Percentiles rank a stretch among this genome's conserved stretches.
These are phyloP conservation scores for Colletotrichum eleusines DNA, from an alignment of 2,329 filamentous ascomycete species.

Conservation along the genomic window DNA sequence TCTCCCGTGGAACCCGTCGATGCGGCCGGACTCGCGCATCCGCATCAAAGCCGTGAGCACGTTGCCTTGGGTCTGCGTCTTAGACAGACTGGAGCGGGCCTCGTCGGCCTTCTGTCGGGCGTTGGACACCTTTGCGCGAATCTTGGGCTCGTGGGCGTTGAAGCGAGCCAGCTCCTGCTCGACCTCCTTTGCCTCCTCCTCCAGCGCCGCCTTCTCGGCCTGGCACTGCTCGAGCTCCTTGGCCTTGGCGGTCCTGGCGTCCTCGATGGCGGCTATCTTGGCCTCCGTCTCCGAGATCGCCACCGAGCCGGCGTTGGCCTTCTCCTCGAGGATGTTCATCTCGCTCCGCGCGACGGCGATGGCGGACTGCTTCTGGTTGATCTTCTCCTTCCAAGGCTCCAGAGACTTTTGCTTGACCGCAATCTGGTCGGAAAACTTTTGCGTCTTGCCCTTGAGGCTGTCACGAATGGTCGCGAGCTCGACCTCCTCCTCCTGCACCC, in stretches of 20 bases:
- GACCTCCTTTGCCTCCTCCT: conserved; percentile 80
- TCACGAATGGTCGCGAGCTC: conserved; percentile 88
- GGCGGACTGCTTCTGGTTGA: conserved; percentile 94
- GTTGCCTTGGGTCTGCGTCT: conserved; percentile 91
- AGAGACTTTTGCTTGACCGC: conserved; percentile 91
- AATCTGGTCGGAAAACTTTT: conserved; percentile 93
- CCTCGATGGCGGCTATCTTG: conserved; percentile 81
- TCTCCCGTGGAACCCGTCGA: conserved; percentile 96
- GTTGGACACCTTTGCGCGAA: conserved; percentile 87
- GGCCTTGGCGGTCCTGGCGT: conserved; percentile 77
- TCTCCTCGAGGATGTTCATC: conserved; percentile 89
- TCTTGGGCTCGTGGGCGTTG: conserved; percentile 80
- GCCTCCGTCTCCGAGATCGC: conserved; percentile 85
- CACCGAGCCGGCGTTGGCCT: conserved; percentile 86
- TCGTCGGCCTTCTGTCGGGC: conserved; percentile 96
- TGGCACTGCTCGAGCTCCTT: conserved; percentile 82
- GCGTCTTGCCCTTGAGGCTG: conserved; percentile 92
- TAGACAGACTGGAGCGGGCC: conserved; percentile 88
- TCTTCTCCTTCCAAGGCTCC: conserved; percentile 96
- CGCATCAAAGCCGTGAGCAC: conserved; percentile 93
- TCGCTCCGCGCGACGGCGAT: conserved; percentile 97
- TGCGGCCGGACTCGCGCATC: conserved; percentile 93
- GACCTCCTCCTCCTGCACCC: conserved; percentile 82
- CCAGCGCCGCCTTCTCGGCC: conserved; percentile 76
- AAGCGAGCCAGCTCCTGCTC: conserved; percentile 80